A percentile compares a stretch with the other conserved stretches of the same genome.
Conservation (phyloP, 2,329 filamentous ascomycete species). For the Aspergillus alliaceus region DNA sequence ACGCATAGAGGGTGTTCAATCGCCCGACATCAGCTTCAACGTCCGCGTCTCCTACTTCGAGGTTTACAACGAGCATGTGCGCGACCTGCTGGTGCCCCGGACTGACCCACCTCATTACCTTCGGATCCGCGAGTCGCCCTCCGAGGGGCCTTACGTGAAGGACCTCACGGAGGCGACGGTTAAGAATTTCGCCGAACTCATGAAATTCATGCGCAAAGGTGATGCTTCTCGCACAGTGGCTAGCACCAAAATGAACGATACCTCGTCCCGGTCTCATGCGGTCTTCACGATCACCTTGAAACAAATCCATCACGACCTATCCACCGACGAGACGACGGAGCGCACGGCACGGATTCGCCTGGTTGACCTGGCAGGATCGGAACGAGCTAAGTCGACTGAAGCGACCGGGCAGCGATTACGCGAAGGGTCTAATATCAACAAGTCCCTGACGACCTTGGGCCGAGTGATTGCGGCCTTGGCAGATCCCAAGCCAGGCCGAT, state of each 20-base stretch:
- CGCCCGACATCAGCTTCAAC: conserved; percentile 91
- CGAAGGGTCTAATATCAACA: conserved; percentile 98
- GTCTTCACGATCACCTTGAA: conserved; percentile 98
- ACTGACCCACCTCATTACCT: conserved; percentile 84
- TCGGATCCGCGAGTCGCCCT: conserved; percentile 94
- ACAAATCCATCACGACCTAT: conserved; percentile 96
- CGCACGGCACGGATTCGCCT: conserved; percentile 89
- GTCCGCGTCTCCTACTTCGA: conserved; percentile 98
- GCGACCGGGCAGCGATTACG: conserved; percentile 87
- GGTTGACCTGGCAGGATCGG: conserved; percentile 91
- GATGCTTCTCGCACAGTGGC: conserved; percentile 85
- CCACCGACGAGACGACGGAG: conserved; percentile 97
- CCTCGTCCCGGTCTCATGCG: conserved; percentile 90
- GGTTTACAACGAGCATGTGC: conserved; percentile 98
- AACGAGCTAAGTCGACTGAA: conserved; percentile 92
- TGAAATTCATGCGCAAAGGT: conserved; percentile 86
- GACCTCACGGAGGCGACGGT: conserved; percentile 93
- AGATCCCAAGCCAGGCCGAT: conserved; percentile 63
- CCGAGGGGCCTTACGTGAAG: conserved; percentile 94
- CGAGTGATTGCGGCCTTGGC: conserved; percentile 92
- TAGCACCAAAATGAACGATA: conserved; percentile 99
- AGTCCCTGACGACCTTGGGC: conserved; percentile 91
- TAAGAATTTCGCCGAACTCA: conserved; percentile 79
- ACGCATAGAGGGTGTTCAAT: conserved; percentile 81
- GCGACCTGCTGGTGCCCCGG: conserved; percentile 81